These are phyloP conservation scores for Daedaleopsis nitida DNA, from an alignment of 768 basidiomycete genomes.

Conservation along the genomic window DNA sequence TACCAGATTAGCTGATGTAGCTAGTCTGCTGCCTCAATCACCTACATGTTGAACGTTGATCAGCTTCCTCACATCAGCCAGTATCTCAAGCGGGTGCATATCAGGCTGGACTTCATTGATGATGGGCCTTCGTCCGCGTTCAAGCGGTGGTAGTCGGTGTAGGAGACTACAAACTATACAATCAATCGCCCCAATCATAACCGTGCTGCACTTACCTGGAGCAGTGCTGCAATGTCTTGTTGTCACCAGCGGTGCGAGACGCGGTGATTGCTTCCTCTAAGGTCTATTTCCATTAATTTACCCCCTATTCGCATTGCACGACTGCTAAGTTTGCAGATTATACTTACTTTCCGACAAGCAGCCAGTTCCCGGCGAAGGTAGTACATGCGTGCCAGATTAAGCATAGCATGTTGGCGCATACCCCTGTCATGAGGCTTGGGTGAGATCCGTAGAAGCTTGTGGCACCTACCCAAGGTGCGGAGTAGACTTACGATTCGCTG, in stretches of 20 bases:
- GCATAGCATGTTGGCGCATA: constrained; percentile 75
- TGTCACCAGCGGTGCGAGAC: constrained; percentile 74
- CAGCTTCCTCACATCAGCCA: constrained; percentile 79
- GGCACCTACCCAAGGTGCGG: background rate
- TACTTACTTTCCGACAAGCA: constrained; percentile 65
- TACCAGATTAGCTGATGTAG: background rate
- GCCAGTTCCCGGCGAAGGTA: constrained; percentile 67
- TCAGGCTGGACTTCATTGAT: constrained; percentile 78
- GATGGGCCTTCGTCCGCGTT: constrained; percentile 47
- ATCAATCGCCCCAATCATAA: background rate
- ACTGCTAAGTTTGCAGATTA: background rate
- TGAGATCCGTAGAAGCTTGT: background rate
- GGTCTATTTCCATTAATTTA: constrained; percentile 51
- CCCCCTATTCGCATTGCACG: background rate
- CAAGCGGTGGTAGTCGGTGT: constrained; percentile 59
- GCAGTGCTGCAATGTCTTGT: constrained; percentile 74
- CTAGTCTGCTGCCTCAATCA: background rate
- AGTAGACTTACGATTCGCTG: constrained; percentile 70
- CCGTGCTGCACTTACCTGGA: constrained; percentile 52
- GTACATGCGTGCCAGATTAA: constrained; percentile 79
- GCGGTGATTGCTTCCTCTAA: constrained; percentile 77
- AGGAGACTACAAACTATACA: constrained; percentile 50
- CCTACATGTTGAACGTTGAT: constrained; percentile 64
- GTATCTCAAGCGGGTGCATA: constrained; percentile 73
- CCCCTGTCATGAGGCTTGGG: constrained; percentile 47